These are phyloP conservation scores for Flaveria brownii DNA, from an alignment of 129 eudicot species.

Conservation along the genomic window DNA sequence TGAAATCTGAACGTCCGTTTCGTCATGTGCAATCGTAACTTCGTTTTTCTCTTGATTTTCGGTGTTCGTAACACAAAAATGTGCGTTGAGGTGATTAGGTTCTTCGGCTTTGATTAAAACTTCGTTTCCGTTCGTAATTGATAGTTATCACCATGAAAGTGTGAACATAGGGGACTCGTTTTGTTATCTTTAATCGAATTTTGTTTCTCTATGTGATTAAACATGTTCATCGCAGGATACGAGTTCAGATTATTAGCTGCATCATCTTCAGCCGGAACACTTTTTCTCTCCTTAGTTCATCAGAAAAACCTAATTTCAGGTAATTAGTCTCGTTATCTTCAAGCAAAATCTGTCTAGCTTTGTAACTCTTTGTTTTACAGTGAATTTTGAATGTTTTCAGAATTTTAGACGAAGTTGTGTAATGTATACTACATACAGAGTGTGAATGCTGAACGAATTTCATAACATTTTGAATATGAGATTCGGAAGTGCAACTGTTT, in stretches of 20 bases:
- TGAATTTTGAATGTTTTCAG: neutral
- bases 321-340: neutral
- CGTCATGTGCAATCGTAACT: constrained; percentile 10
- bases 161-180: neutral
- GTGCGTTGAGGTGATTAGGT: constrained; percentile 2
- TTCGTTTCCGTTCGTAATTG: neutral
- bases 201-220: constrained; percentile 11
- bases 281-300: constrained; percentile 2
- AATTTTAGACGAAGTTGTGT: neutral
- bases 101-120: neutral
- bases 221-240: neutral
- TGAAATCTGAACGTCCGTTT: neutral
- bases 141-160: neutral
- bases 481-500: constrained; percentile 1
- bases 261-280: neutral
- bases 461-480: constrained; percentile 5
- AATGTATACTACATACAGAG: neutral
- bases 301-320: neutral
- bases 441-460: neutral
- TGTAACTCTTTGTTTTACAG: constrained; percentile 14
- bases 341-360: neutral
- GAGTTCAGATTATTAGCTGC: neutral
- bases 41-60: neutral
- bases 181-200: neutral
- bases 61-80: neutral